Base-by-base conservation (phyloP, 352 stramenopile genomes). In the Phytopythium litorale region DNA sequence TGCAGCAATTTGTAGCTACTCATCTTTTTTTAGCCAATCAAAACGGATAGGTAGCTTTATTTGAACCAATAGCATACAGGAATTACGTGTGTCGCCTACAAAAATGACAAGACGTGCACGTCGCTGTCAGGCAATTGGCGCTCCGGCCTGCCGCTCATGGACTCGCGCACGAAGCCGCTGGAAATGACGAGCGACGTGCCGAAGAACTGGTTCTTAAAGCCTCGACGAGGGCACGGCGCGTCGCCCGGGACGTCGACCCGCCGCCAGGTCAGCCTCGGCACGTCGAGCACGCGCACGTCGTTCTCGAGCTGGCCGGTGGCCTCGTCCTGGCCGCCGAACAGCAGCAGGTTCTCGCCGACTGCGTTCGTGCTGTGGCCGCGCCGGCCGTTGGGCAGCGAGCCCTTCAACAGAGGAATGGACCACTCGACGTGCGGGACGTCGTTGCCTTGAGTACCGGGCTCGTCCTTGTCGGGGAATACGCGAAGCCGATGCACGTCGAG, bases 181-280 rank as follows among this genome's bases (percentile, higher is more conserved):
- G 79, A 89, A 53, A 92, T 68, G 23, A 90, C 72, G 40, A 91
- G 63, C 16, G 81, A 84, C 7, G 79, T 91, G 69, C 84, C 79
- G 65, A 92, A 89, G 64, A 73, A 92, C 62, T 89, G 83, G 46
- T 71, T 87, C 70, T 90, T 92, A 72, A 91, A 90, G n/a, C 83
- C 83, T 49, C 81, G 70, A 1, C 81, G 81, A 50, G 83, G 70
- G 55, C 83, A 84, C 23, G 83, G 81, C 0, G 67, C 52, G 7
- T 84, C 53, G 4, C 77, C 72, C 3, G 56, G 57, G 4, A 87
- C 60, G 7, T 72, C 63, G 19, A 79, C 50, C 0, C 50, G 52
- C 21, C 35, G 52, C 83, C 83, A 92, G 18, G 43, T 65, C 11
- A 76, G 65, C 2, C 38, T 40, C 3, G 45, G 48, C 37, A 79